Conservation (phyloP, 2,329 filamentous ascomycete species). For the Gremmenia infestans region DNA sequence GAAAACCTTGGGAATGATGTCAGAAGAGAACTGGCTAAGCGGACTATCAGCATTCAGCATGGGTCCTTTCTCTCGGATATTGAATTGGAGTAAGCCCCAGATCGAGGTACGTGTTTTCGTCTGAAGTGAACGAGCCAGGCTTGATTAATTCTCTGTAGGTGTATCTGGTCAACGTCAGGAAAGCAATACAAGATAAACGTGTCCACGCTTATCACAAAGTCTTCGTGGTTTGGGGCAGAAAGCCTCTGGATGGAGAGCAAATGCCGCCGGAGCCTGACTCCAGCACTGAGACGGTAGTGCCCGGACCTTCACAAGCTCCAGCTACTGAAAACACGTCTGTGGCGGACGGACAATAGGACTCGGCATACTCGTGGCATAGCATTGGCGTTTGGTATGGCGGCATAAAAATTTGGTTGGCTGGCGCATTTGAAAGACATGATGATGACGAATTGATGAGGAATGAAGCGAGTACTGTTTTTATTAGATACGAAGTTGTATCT, state of each 20-base stretch:
- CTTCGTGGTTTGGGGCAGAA: slow-evolving; percentile 28
- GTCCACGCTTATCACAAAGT: slow-evolving; percentile 28
- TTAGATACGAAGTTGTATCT: background rate
- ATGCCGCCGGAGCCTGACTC: background rate
- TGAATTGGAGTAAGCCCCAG: slow-evolving; percentile 28
- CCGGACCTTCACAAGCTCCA: background rate
- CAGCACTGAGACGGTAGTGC: background rate
- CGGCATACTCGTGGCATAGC: background rate
- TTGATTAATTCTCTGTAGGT: slow-evolving; percentile 13
- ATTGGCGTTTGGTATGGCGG: background rate
- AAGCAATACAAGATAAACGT: slow-evolving; percentile 21
- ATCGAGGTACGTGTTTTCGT: slow-evolving; percentile 23
- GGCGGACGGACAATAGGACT: background rate
- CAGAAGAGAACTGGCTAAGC: slow-evolving; percentile 24
- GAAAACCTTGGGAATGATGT: slow-evolving; percentile 23
- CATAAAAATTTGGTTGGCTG: background rate
- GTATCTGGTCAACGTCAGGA: slow-evolving; percentile 25
- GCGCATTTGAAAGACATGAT: background rate
- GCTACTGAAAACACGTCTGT: background rate
- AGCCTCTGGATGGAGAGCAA: slow-evolving; percentile 10
- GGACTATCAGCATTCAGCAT: slow-evolving; percentile 26
- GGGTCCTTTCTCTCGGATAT: slow-evolving; percentile 22
- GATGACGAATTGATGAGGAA: background rate
- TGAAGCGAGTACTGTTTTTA: background rate
- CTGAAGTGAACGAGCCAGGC: background rate